Evolutionary conservation across 2,329 filamentous ascomycete genomes (phyloP).

Genomic region (Colletotrichum chlorophyti): DNA sequence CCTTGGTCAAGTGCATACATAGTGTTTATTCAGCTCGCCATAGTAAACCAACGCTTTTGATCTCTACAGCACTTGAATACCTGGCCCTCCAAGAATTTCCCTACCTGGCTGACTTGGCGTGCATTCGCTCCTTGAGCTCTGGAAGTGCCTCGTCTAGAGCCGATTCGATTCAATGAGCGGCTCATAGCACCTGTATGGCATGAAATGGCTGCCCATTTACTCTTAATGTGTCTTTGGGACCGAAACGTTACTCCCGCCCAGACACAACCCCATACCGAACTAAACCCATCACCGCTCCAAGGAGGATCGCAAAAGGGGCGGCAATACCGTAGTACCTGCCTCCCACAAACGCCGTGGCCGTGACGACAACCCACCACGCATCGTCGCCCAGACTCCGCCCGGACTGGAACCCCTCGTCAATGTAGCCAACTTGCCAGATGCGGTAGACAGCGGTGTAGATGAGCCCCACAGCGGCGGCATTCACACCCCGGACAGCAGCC

Average conservation of each 20-base stretch:
- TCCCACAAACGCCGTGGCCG: conserved; percentile 45
- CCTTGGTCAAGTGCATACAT: too few relatives aligned
- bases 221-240: neutral
- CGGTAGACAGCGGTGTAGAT: conserved; percentile 66
- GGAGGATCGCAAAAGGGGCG: conserved; percentile 40
- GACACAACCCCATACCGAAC: conserved; percentile 38
- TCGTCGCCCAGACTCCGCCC: conserved; percentile 59
- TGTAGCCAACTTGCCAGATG: conserved; percentile 61
- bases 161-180: too few relatives aligned
- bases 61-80: too few relatives aligned
- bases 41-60: too few relatives aligned
- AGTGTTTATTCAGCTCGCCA: too few relatives aligned
- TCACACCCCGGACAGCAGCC: conserved; percentile 55
- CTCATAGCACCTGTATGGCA: too few relatives aligned
- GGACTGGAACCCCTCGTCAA: conserved; percentile 48
- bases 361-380: conserved; percentile 64
- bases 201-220: too few relatives aligned
- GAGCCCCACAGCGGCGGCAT: conserved; percentile 62
- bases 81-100: too few relatives aligned
- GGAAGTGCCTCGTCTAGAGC: too few relatives aligned
- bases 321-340: conserved; percentile 40
- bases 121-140: too few relatives aligned
- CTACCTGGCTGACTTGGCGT: too few relatives aligned
- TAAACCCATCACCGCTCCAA: conserved; percentile 43
- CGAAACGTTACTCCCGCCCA: neutral